Evolutionary conservation across 306 rosid genomes (phyloP).

Genomic region (Mimosa pudica): DNA sequence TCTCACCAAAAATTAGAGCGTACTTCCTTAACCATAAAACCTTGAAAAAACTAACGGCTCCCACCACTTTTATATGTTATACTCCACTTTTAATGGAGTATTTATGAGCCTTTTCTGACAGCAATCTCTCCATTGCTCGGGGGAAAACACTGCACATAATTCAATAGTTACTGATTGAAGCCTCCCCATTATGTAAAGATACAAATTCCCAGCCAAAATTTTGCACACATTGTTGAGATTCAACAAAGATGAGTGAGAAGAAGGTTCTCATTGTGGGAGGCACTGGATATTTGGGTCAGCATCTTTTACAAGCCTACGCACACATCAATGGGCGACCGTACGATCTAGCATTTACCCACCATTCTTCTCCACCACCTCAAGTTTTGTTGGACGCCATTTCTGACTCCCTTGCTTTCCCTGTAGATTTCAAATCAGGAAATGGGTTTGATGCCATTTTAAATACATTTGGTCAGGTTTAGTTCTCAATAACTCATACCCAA

Average conservation of each 20-base stretch:
- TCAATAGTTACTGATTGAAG: background rate
- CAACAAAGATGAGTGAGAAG: conserved; percentile 39
- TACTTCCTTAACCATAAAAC: no score
- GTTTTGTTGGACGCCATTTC: conserved; percentile 58
- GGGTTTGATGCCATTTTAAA: conserved; percentile 73
- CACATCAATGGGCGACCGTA: conserved; percentile 35
- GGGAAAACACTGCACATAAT: background rate
- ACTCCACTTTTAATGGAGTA: no score
- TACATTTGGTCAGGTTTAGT: conserved; percentile 71
- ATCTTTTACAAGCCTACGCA: conserved; percentile 60
- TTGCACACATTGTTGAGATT: background rate
- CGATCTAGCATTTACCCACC: conserved; percentile 73
- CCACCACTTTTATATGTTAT: no score
- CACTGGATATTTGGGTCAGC: conserved; percentile 94
- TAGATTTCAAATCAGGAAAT: conserved; percentile 73
- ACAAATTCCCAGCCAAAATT: background rate
- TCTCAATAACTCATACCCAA: background rate
- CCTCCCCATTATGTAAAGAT: background rate
- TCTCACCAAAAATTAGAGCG: no score
- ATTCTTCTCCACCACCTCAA: conserved; percentile 59
- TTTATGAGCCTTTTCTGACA: background rate
- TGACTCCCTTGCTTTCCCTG: conserved; percentile 51
- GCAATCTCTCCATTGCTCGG: background rate
- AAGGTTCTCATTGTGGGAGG: conserved; percentile 86
- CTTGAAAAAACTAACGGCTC: no score